Evolutionary conservation across 139 green algal species (phyloP), one percentile per base, ranked within the genome.

Genomic region (Chlamydomonas applanata): DNA sequence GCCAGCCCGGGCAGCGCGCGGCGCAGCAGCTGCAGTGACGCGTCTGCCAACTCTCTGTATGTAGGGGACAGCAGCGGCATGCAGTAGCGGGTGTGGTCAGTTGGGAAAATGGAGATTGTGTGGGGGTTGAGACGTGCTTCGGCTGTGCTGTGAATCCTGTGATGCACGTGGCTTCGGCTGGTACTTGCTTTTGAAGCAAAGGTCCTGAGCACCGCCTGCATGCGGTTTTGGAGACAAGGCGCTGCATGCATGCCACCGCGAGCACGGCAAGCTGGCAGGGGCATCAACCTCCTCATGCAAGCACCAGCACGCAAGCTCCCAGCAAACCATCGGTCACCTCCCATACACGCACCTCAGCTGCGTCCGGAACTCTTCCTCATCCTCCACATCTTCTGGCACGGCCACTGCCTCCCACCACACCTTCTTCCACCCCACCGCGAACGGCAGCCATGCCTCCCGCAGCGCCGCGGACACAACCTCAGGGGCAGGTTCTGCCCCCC

Each of bases 321-420:
- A n/a, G n/a, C n/a, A n/a, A n/a, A n/a, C n/a, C n/a, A n/a, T n/a
- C 40, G 11, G 7, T 49, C 40, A 49, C 7, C 7, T 19, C 40
- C 40, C 40, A 49, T 27, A 30, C 3, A 13, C 79, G 30, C 65
- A 86, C 80, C 76, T 77, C 14, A 91, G 78, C 72, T 91, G 77
- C 32, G 68, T 63, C n/a, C 85, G 60, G 78, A 93, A 89, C 29
- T 75, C 73, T 9, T 16, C 57, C 73, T 75, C 72, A 22, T 76
- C 73, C 14, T 77, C 65, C 7, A 94, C 87, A 63, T 96, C 92
- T 17, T 85, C 78, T 35, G 90, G 91, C 25, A 82, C 73, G 20
- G 90, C 88, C 24, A 95, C 81, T 22, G 67, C 65, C 57, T 98
- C 89, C 94, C 94, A 98, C 94, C 93, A 98, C 19, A 85, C 19